Evolutionary conservation across 768 basidiomycete species (phyloP).

Genomic region (Chalciporus chontae): DNA sequence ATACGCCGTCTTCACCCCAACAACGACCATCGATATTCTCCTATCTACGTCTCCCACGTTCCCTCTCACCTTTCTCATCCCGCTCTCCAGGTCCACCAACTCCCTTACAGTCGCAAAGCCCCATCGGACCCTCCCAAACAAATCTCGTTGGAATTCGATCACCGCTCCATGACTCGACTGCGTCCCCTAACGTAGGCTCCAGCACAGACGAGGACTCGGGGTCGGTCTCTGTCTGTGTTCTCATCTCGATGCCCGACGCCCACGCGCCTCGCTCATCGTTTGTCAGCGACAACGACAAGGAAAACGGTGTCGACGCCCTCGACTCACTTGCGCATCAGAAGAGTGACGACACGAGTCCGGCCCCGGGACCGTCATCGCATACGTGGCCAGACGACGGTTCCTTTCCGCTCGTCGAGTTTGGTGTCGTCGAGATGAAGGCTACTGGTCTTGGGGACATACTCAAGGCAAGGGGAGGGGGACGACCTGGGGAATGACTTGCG

Average conservation of each 20-base stretch:
- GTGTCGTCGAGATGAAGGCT: too few species aligned
- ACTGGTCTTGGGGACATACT: too few species aligned
- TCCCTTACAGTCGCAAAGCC: background rate
- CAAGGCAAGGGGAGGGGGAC: too few species aligned
- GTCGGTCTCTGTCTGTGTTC: constrained; percentile 13
- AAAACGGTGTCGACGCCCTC: constrained; percentile 11
- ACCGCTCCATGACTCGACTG: background rate
- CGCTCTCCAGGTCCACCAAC: background rate
- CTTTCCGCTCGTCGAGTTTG: too few species aligned
- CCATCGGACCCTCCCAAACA: background rate
- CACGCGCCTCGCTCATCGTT: constrained; percentile 1
- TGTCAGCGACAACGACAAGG: constrained; percentile 11
- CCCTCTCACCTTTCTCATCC: background rate
- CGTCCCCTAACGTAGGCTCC: background rate
- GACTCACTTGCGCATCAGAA: constrained; percentile 3
- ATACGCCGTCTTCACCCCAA: background rate
- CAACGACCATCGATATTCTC: constrained; percentile 5
- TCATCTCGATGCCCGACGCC: constrained; percentile 23
- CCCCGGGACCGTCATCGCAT: too few species aligned
- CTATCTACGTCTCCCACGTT: constrained; percentile 7
- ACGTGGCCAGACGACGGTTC: too few species aligned
- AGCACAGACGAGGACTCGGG: background rate
- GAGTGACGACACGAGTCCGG: background rate
- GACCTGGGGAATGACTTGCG: too few species aligned
- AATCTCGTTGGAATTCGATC: background rate